Conservation (phyloP, 176 grass and related monocot species). For the Juncus effusus region DNA sequence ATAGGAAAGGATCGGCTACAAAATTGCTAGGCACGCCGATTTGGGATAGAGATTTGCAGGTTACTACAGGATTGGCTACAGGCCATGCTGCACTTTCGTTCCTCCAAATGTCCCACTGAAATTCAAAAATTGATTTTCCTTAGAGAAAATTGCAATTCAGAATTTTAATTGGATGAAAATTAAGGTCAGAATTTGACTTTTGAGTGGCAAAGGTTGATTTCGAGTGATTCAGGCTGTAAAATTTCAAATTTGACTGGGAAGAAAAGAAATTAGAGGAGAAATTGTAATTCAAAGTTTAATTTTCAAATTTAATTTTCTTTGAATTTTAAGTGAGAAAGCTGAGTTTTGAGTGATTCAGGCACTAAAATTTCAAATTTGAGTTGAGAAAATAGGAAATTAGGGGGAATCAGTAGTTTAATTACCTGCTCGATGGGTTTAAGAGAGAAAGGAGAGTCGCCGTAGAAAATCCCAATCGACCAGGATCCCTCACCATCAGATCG, state of each 20-base stretch:
- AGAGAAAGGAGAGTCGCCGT: slow-evolving; percentile 62
- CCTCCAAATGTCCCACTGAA: slow-evolving; percentile 53
- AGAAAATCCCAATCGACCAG: slow-evolving; percentile 75
- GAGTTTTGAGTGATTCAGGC: neutral
- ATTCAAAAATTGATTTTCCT: neutral
- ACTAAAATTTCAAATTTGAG: too few relatives aligned
- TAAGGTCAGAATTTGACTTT: too few relatives aligned
- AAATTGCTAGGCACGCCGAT: slow-evolving; percentile 67
- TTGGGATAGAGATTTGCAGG: slow-evolving; percentile 50
- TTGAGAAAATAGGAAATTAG: too few relatives aligned
- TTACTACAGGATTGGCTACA: slow-evolving; percentile 72
- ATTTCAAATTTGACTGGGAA: neutral
- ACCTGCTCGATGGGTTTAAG: slow-evolving; percentile 69
- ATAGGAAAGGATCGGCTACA: slow-evolving; percentile 84
- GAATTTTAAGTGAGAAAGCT: too few relatives aligned
- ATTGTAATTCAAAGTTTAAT: too few relatives aligned
- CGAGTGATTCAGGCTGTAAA: neutral
- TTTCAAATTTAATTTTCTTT: neutral
- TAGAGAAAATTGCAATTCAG: too few relatives aligned
- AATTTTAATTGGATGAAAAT: too few relatives aligned
- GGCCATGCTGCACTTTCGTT: slow-evolving; percentile 63
- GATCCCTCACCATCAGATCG: slow-evolving; percentile 70
- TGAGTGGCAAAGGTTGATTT: too few relatives aligned
- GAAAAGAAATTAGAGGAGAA: neutral
- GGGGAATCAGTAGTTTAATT: neutral